Base-by-base conservation (phyloP, 2,329 filamentous ascomycete genomes). In the Hypoxylon rubiginosum region DNA sequence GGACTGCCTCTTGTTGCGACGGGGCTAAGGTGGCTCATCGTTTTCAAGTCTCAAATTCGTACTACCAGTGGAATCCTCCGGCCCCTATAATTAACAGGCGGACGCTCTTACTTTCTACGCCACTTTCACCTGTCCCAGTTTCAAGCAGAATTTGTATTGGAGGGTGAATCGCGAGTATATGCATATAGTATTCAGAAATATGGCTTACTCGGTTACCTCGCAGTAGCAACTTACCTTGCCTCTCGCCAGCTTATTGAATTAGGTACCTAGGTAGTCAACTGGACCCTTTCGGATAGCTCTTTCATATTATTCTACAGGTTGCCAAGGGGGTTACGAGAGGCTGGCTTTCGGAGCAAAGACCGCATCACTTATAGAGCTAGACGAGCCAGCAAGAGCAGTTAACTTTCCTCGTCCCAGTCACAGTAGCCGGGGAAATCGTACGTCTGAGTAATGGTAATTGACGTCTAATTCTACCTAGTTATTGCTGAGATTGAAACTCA, bases 1-100 rank as follows among this genome's bases (percentile, higher is more conserved):
- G 7, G 19, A 10, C n/a, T n/a, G 24, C 41, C 3, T 34, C n/a
- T 30, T 46, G 1, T 52, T 48, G 8, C 6, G 15, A 39, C 21
- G 45, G 45, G 5, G 13, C 34, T 15, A 39, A 13, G 13, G 34
- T 39, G 15, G 15, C 34, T n/a, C 4, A 39, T 26, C 13, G 21
- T 41, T 39, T 26, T 61, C 10, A 19, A 62, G 39, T 52, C 58
- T 50, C 8, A n/a, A 51, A 24, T 45, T 8, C 13, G 10, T 55
- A 55, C 9, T 32, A 21, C 36, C 10, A 55, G 19, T 24, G 3
- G 24, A 36, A 56, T 56, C 34, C 52, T 46, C 34, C 28, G 8
- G 26, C 36, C 53, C 46, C 46, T 26, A 43, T 32, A 46, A 52
- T 19, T 24, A 57, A 52, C 26, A 45, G 3, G n/a, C 11, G 28